Percentiles rank a stretch among this genome's conserved stretches.
Evolutionary conservation across 108 stramenopile species (phyloP).

Genomic region (Skeletonema menzelii): DNA sequence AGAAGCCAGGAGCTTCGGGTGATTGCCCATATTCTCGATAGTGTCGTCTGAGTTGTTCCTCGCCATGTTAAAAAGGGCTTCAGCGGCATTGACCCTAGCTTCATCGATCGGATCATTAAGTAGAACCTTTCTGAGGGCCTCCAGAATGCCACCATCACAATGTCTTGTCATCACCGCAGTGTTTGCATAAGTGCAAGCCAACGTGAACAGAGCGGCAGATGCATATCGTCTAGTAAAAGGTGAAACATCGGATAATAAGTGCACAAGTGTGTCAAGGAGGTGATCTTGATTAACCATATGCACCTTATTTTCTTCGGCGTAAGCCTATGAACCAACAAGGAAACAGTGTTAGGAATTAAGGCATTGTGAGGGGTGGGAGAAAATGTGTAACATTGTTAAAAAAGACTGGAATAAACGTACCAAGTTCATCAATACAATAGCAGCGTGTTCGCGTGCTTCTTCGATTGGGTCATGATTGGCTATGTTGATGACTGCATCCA

Average conservation of each 20-base stretch:
- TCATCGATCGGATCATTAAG: conserved; percentile 48
- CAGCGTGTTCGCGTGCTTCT: conserved; percentile 55
- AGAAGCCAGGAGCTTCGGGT: conserved; percentile 36
- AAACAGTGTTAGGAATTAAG: background rate
- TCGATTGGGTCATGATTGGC: conserved; percentile 50
- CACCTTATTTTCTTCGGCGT: conserved; percentile 57
- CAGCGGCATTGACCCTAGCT: conserved; percentile 50
- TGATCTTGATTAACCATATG: conserved; percentile 52
- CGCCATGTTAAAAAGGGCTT: conserved; percentile 48
- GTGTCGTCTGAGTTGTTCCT: conserved; percentile 44
- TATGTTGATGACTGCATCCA: conserved; percentile 42
- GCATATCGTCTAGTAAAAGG: conserved; percentile 54
- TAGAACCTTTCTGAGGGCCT: conserved; percentile 39
- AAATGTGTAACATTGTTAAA: background rate
- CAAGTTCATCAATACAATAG: conserved; percentile 58
- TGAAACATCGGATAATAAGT: conserved; percentile 41
- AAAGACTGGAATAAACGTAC: background rate
- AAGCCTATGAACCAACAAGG: conserved; percentile 26
- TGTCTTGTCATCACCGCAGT: conserved; percentile 47
- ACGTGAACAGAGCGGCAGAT: conserved; percentile 55
- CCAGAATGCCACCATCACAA: conserved; percentile 51
- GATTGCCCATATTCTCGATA: conserved; percentile 43
- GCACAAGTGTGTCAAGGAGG: conserved; percentile 46
- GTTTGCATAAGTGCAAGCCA: conserved; percentile 54
- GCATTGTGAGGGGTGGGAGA: background rate